Conservation (phyloP, 2,329 filamentous ascomycete species). For the Aurifilum marmelostoma region DNA sequence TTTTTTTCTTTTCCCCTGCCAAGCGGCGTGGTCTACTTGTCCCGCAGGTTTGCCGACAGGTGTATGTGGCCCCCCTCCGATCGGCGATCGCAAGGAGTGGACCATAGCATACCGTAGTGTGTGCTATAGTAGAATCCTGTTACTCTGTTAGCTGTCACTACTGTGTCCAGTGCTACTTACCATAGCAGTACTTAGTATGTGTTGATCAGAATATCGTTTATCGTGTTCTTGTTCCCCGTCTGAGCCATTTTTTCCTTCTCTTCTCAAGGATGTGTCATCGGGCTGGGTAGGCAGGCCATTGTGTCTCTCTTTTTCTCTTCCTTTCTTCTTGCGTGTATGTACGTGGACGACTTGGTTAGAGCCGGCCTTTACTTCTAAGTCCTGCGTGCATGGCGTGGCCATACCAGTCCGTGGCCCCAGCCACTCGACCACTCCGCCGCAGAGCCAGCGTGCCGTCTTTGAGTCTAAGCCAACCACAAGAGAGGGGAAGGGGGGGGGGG, state of each 20-base stretch:
- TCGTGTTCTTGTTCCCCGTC: not conserved
- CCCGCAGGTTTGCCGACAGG: not conserved
- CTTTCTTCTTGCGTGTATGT: not conserved
- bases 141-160: not conserved
- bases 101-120: not conserved
- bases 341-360: not conserved
- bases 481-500: not conserved
- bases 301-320: not conserved
- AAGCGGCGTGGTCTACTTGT: not conserved
- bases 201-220: not conserved
- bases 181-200: not conserved
- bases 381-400: not conserved
- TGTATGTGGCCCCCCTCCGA: too few relatives aligned
- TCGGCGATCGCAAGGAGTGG: conserved; percentile 7
- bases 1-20: not conserved
- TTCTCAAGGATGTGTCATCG: not conserved
- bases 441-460: not conserved
- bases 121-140: conserved; percentile 1
- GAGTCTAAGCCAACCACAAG: not conserved
- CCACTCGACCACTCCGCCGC: not conserved
- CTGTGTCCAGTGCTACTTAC: not conserved
- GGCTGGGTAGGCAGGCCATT: not conserved
- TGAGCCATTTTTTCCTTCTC: not conserved
- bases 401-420: not conserved
- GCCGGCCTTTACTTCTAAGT: not conserved